These are phyloP conservation scores for Stagonosporopsis tanaceti DNA, from an alignment of 2,329 filamentous ascomycete species.

Conservation along the genomic window DNA sequence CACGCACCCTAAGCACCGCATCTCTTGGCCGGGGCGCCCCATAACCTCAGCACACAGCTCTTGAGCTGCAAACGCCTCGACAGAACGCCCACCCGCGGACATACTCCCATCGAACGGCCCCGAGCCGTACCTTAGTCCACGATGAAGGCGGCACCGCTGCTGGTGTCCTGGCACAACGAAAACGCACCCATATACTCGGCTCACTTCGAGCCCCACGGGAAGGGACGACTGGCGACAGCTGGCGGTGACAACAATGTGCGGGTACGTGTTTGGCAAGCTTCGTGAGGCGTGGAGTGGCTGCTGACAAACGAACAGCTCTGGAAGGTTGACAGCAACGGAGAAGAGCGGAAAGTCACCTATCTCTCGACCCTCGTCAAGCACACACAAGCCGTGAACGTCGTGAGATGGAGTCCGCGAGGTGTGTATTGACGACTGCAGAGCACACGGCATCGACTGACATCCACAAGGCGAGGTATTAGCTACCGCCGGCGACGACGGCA, in stretches of 20 bases:
- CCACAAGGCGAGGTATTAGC: slow-evolving; percentile 84
- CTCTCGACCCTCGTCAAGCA: slow-evolving; percentile 91
- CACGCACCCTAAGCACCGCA: slow-evolving; percentile 16
- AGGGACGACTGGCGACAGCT: slow-evolving; percentile 89
- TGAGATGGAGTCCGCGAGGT: slow-evolving; percentile 95
- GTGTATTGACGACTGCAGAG: slow-evolving; percentile 32
- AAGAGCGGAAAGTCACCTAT: slow-evolving; percentile 89
- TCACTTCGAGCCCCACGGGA: slow-evolving; percentile 93
- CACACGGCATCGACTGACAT: slow-evolving; percentile 25
- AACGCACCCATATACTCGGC: slow-evolving; percentile 97
- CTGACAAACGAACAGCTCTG: slow-evolving; percentile 72
- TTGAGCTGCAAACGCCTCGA: slow-evolving; percentile 9
- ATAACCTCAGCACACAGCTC: slow-evolving; percentile 11
- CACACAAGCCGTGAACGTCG: slow-evolving; percentile 97
- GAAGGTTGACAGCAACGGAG: slow-evolving; percentile 85
- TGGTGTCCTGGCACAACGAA: slow-evolving; percentile 98
- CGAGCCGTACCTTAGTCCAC: slow-evolving; percentile 32
- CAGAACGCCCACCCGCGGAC: not conserved
- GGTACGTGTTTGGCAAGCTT: slow-evolving; percentile 60
- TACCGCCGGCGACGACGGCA: slow-evolving; percentile 95
- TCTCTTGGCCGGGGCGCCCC: slow-evolving; percentile 21
- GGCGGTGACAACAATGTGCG: slow-evolving; percentile 97
- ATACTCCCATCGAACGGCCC: slow-evolving; percentile 23
- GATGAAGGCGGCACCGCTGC: slow-evolving; percentile 96
- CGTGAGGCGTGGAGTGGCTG: slow-evolving; percentile 19